Conservation (phyloP, 2,329 filamentous ascomycete species). For the Xylariales sp. region DNA sequence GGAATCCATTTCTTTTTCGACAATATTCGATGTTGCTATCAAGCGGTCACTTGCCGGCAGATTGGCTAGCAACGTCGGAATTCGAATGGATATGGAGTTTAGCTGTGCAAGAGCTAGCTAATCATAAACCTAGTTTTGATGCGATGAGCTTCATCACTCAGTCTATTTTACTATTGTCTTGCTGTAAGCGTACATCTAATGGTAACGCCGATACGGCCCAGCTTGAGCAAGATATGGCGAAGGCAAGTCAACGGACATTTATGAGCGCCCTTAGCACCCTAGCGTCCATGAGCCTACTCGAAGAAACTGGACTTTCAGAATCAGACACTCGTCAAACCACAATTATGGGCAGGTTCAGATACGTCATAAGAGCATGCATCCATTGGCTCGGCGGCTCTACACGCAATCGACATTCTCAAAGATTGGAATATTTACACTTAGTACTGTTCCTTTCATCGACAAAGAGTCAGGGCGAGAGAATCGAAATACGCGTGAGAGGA, state of each 20-base stretch:
- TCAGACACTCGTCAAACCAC: slow-evolving; percentile 38
- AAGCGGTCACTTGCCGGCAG: slow-evolving; percentile 51
- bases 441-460: slow-evolving; percentile 45
- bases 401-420: slow-evolving; percentile 34
- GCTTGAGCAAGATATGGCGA: slow-evolving; percentile 40
- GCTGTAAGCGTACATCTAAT: slow-evolving; percentile 35
- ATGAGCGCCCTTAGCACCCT: slow-evolving; percentile 57
- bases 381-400: slow-evolving; percentile 38
- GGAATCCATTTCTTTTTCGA: slow-evolving; percentile 52
- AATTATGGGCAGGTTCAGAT: slow-evolving; percentile 43
- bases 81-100: slow-evolving; percentile 57
- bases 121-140: slow-evolving; percentile 48
- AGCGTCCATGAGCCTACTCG: slow-evolving; percentile 47
- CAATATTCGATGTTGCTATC: slow-evolving; percentile 54
- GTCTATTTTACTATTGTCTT: slow-evolving; percentile 51
- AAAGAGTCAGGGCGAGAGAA: slow-evolving; percentile 27
- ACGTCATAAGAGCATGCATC: slow-evolving; percentile 49
- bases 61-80: slow-evolving; percentile 59
- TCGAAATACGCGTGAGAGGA: slow-evolving; percentile 31
- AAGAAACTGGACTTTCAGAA: slow-evolving; percentile 43
- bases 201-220: slow-evolving; percentile 29
- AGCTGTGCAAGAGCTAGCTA: slow-evolving; percentile 53
- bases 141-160: slow-evolving; percentile 53
- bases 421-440: slow-evolving; percentile 41
- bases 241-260: slow-evolving; percentile 53